Conservation (phyloP, 2,329 filamentous ascomycete genomes). For the Colletotrichum sp. region DNA sequence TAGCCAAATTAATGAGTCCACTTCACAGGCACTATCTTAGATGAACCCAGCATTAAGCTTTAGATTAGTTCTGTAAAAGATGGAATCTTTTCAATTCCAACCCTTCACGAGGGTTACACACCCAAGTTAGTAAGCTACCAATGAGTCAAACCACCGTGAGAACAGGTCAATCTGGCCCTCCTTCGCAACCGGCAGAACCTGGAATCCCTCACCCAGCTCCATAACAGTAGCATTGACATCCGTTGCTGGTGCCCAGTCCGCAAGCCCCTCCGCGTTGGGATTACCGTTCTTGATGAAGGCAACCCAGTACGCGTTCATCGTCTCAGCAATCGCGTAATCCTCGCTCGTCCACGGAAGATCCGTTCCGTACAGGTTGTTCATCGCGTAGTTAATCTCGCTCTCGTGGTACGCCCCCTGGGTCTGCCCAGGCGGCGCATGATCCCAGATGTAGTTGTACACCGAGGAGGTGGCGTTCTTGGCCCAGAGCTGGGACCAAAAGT, state of each 20-base stretch:
- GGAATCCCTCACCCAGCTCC: background rate
- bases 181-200: background rate
- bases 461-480: background rate
- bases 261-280: background rate
- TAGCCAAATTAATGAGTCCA: too few species aligned
- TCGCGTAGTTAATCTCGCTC: constrained; percentile 41
- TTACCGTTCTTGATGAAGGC: background rate
- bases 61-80: background rate
- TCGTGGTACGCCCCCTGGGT: constrained; percentile 37
- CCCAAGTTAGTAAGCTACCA: background rate
- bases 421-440: constrained; percentile 29
- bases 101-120: background rate
- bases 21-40: background rate
- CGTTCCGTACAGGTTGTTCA: constrained; percentile 36
- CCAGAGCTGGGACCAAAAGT: background rate
- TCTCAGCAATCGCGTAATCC: background rate
- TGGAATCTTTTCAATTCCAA: accelerated
- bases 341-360: background rate
- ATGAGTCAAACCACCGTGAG: background rate
- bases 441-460: background rate
- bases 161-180: background rate
- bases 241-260: background rate
- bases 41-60: background rate
- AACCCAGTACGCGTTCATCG: background rate
- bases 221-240: background rate